Conservation (phyloP, 495 filamentous ascomycete species). For the Aspergillus biplanus region DNA sequence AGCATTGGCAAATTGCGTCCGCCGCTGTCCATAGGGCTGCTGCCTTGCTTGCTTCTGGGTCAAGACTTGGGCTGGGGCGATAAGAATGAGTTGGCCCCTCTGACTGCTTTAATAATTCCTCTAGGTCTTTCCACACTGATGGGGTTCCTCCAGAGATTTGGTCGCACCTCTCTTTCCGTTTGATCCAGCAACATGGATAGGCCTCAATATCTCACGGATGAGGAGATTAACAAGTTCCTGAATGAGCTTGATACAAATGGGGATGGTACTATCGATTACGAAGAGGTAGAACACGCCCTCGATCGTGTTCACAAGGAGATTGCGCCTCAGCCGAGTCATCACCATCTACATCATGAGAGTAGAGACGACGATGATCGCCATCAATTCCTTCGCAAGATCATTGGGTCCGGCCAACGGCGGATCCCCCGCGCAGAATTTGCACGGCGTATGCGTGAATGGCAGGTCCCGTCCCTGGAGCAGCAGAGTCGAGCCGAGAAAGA, state of each 20-base stretch:
- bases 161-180: too few relatives aligned
- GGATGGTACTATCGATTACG: conserved; percentile 12
- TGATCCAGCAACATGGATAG: background rate
- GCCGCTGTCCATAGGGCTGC: background rate
- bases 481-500: conserved; percentile 7
- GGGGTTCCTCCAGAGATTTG: background rate
- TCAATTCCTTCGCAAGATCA: conserved; percentile 4
- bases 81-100: background rate
- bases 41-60: background rate
- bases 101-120: too few relatives aligned
- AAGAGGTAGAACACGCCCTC: conserved; percentile 8
- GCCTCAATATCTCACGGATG: conserved; percentile 3
- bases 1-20: background rate
- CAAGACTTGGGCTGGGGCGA: too few relatives aligned
- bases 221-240: conserved; percentile 10
- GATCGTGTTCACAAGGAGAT: conserved; percentile 12
- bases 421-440: conserved; percentile 4
- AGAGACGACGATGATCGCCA: conserved; percentile 6
- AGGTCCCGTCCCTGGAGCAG: conserved; percentile 2
- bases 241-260: conserved; percentile 11
- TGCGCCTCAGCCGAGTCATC: conserved; percentile 3
- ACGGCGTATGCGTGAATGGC: conserved; percentile 5
- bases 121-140: background rate
- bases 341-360: conserved; percentile 14
- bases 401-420: conserved; percentile 5